Percentiles rank a stretch among this genome's conserved stretches.
Conservation (phyloP, 1,284 basidiomycete species). For the Cerrena zonata region DNA sequence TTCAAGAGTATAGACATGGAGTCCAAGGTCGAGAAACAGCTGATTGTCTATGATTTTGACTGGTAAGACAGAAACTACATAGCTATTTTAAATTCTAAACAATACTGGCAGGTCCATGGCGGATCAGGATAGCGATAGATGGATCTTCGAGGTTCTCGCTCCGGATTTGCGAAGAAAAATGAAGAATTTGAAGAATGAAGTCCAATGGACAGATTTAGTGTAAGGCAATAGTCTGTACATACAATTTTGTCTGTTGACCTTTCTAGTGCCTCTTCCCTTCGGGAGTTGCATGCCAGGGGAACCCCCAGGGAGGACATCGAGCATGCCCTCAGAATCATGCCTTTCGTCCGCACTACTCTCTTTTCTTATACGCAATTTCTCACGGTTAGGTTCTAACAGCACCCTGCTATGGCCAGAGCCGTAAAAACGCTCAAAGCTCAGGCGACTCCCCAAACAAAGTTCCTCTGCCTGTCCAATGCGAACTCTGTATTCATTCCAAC, state of each 20-base stretch:
- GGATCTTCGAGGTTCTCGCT: conserved; percentile 88
- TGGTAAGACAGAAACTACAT: conserved; percentile 67
- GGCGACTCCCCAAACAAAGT: conserved; percentile 61
- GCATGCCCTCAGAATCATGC: conserved; percentile 72
- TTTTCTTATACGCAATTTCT: not conserved
- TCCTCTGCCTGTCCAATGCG: conserved; percentile 90
- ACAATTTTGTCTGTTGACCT: conserved; percentile 3
- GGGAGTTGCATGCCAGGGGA: conserved; percentile 65
- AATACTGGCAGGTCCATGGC: conserved; percentile 63
- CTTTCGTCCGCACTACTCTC: conserved; percentile 63
- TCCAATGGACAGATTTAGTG: conserved; percentile 95
- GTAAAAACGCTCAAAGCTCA: conserved; percentile 70
- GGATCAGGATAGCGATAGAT: conserved; percentile 96
- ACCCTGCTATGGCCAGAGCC: conserved; percentile 93
- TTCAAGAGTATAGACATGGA: conserved; percentile 25
- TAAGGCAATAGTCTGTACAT: conserved; percentile 35
- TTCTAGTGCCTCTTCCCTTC: conserved; percentile 66
- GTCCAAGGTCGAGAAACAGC: conserved; percentile 53
- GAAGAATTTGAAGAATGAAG: conserved; percentile 58
- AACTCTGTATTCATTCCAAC: conserved; percentile 90
- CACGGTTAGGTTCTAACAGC: conserved; percentile 43
- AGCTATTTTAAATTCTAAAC: not conserved
- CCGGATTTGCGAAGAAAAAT: conserved; percentile 82
- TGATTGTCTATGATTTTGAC: conserved; percentile 96
- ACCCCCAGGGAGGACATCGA: conserved; percentile 74